Evolutionary conservation across 495 filamentous ascomycete genomes (phyloP).

Genomic region (Lichenothelia convexa): DNA sequence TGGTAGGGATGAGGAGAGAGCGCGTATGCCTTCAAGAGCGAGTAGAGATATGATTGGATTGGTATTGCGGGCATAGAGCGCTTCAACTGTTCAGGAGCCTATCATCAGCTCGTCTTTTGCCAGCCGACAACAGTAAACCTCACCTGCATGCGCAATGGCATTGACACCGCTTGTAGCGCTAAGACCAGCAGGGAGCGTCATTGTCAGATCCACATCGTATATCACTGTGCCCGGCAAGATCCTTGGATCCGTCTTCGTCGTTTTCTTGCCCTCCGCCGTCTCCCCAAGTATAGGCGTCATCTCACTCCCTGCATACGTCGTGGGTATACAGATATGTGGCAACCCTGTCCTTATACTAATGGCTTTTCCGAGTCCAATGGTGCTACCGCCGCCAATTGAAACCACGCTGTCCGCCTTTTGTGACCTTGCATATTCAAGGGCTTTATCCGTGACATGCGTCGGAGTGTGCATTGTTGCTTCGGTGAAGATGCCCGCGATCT

Average conservation of each 20-base stretch:
- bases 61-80: conserved; percentile 42
- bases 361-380: conserved; percentile 48
- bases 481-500: conserved; percentile 37
- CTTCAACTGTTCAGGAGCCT: conserved; percentile 33
- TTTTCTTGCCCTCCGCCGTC: conserved; percentile 44
- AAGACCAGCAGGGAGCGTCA: conserved; percentile 41
- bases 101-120: not conserved
- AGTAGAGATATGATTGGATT: conserved; percentile 15
- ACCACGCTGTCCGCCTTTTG: conserved; percentile 32
- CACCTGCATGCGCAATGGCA: conserved; percentile 49
- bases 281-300: conserved; percentile 54
- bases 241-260: conserved; percentile 42
- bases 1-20: conserved; percentile 29
- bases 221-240: conserved; percentile 49
- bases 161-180: conserved; percentile 49
- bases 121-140: conserved; percentile 8
- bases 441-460: conserved; percentile 40
- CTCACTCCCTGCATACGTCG: conserved; percentile 52
- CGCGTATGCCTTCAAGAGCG: conserved; percentile 13
- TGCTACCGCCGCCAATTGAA: conserved; percentile 32
- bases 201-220: conserved; percentile 50
- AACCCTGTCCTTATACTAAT: conserved; percentile 45
- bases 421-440: conserved; percentile 31
- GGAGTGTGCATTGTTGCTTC: conserved; percentile 56
- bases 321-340: conserved; percentile 47